These are phyloP conservation scores for Penicillium subrubescens DNA, from an alignment of 495 filamentous ascomycete genomes.

Conservation along the genomic window DNA sequence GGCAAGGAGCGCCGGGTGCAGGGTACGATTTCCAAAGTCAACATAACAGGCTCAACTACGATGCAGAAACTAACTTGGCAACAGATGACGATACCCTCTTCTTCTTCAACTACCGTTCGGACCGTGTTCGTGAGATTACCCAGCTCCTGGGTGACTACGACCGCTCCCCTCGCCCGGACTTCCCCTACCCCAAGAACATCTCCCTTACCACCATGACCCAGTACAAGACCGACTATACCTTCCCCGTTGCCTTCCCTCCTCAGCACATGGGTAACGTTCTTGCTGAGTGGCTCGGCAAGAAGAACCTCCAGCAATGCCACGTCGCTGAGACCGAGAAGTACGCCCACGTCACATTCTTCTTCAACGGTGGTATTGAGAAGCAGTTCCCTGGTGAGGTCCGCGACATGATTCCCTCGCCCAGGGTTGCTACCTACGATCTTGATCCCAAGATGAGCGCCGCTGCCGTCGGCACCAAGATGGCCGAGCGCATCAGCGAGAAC, in stretches of 20 bases:
- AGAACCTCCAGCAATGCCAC: conserved; percentile 88
- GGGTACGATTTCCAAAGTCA: conserved; percentile 50
- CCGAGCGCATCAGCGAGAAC: conserved; percentile 75
- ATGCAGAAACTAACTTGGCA: conserved; percentile 14
- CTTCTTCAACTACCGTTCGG: conserved; percentile 99
- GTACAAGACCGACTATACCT: conserved; percentile 95
- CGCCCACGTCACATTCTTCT: conserved; percentile 99
- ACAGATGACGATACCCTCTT: conserved; percentile 89
- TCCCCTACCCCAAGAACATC: conserved; percentile 92
- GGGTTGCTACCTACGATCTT: conserved; percentile 93
- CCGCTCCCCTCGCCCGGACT: conserved; percentile 84
- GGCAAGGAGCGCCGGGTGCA: conserved; percentile 82
- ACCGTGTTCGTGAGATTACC: conserved; percentile 95
- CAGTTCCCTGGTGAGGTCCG: conserved; percentile 88
- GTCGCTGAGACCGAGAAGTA: conserved; percentile 99
- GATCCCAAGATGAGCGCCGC: conserved; percentile 96
- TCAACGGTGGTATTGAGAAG: conserved; percentile 98
- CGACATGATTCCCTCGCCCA: conserved; percentile 70
- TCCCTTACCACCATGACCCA: conserved; percentile 96
- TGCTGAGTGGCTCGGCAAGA: conserved; percentile 90
- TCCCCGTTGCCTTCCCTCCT: conserved; percentile 89
- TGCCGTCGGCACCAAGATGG: conserved; percentile 82
- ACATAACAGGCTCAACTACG: background rate
- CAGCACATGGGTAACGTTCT: conserved; percentile 96
- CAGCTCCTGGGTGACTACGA: conserved; percentile 91